Evolutionary conservation across 2,329 filamentous ascomycete genomes (phyloP), one percentile per base, ranked within the genome.

Genomic region (Aspergillus floridensis): DNA sequence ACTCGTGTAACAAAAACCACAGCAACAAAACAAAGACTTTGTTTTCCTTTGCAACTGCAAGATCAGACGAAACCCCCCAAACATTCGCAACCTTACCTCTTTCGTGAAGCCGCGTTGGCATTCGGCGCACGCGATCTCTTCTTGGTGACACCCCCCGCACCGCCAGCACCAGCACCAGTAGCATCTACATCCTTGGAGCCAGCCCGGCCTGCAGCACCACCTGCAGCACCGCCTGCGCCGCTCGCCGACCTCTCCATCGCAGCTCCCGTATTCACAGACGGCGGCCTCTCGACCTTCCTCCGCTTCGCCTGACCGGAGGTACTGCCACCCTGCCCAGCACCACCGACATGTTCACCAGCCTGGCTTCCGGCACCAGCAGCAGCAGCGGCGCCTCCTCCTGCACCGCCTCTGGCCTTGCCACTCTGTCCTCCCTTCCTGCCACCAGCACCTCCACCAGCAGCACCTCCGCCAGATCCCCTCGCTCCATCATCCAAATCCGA

Each of bases 111-210:
- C 5, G 86, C 74, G 65, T 86, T 86, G n/a, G 86, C 82, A 65
- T 90, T 91, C 4, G 85, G 84, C 79, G 90, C 82, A 82, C 93
- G 77, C 76, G 86, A 79, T 84, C 85, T 92, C 78, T 93, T 93
- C 59, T 88, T 88, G 32, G 81, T 73, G 2, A 74, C 80, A 56
- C 92, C 90, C 2, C 84, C 84, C 8, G 72, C 74, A 49, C 65
- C 60, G 2, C 84, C 84, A 11, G 72, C 74, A 48, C 65, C 60
- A 51, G 57, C 60, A 53, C 64, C 38, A 44, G 38, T 44, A 19
- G 38, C 38, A 44, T 44, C 38, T 19, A 89, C 92, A 61, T 86
- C 88, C 87, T 96, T 75, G 61, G 70, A 77, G 22, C 70, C 74
- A 59, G 65, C 70, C 53, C 78, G 70, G 61, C 73, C 74, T 48